Conservation (phyloP, 257 asterid genomes). For the Craterostigma plantagineum region DNA sequence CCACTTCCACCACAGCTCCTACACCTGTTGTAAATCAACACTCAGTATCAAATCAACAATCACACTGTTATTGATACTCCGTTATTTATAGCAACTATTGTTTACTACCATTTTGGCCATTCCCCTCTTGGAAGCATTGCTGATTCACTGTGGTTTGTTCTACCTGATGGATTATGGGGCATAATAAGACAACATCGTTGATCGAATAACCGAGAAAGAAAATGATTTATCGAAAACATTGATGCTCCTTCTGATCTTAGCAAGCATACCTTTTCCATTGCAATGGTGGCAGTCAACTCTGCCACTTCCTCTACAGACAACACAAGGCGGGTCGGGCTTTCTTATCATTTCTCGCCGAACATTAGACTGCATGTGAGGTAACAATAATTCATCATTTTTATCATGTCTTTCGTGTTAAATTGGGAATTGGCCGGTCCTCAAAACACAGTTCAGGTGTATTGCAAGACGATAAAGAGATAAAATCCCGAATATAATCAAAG, state of each 20-base stretch:
- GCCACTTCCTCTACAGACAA: constrained; percentile 73
- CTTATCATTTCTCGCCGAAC: constrained; percentile 30
- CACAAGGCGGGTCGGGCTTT: constrained; percentile 67
- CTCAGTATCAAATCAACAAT: background rate
- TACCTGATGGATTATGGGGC: constrained; percentile 22
- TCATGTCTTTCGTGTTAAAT: too few species aligned
- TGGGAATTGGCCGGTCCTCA: background rate
- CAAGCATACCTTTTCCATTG: constrained; percentile 70
- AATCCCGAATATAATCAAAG: background rate
- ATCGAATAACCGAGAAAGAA: background rate
- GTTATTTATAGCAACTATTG: background rate
- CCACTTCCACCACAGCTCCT: constrained; percentile 79
- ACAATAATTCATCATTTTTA: too few species aligned
- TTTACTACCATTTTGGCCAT: constrained; percentile 81
- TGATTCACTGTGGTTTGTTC: constrained; percentile 35
- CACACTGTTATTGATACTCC: too few species aligned
- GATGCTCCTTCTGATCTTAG: too few species aligned
- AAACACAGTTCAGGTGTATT: constrained; percentile 1
- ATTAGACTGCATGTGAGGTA: constrained; percentile 38
- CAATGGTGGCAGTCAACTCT: constrained; percentile 56
- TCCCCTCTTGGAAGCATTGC: constrained; percentile 74
- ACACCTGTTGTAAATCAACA: constrained; percentile 42
- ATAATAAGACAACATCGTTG: background rate
- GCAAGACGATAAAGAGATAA: background rate
- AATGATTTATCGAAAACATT: too few species aligned